Evolutionary conservation across 176 grass and related monocot species (phyloP).

Genomic region (Oryza glaberrima): DNA sequence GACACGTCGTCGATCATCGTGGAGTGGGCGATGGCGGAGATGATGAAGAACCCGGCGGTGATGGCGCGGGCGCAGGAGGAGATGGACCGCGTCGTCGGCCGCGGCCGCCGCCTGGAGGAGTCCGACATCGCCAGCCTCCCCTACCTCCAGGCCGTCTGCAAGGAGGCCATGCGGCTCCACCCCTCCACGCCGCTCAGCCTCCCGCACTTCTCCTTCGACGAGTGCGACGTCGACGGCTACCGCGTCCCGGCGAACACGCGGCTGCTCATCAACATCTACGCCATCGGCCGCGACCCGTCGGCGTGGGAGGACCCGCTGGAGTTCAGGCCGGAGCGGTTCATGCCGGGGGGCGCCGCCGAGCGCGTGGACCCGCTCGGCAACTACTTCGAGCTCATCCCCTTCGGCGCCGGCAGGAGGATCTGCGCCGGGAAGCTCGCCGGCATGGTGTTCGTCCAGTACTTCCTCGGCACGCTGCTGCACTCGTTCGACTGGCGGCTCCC

Average conservation of each 20-base stretch:
- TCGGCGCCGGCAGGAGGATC: conserved; percentile 74
- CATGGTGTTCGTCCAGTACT: conserved; percentile 87
- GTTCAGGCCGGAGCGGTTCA: conserved; percentile 81
- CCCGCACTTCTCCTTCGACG: conserved; percentile 80
- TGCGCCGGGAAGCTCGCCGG: conserved; percentile 83
- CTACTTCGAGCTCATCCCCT: conserved; percentile 86
- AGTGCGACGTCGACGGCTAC: conserved; percentile 59
- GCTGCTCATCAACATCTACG: conserved; percentile 77
- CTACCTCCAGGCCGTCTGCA: conserved; percentile 78
- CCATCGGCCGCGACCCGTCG: conserved; percentile 68
- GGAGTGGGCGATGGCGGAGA: conserved; percentile 81
- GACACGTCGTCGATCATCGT: conserved; percentile 90
- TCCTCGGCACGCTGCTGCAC: conserved; percentile 65
- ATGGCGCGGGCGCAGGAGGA: conserved; percentile 60
- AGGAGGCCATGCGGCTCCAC: conserved; percentile 76
- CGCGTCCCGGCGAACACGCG: conserved; percentile 63
- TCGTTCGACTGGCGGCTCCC: conserved; percentile 70
- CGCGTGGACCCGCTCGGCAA: conserved; percentile 68
- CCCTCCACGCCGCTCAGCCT: conserved; percentile 80
- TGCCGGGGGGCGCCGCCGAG: conserved; percentile 27
- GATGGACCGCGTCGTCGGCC: conserved; percentile 66
- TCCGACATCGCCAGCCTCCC: conserved; percentile 63
- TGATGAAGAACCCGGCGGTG: conserved; percentile 60
- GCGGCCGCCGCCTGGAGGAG: conserved; percentile 54
- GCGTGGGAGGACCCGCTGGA: conserved; percentile 60